Base-by-base conservation (phyloP, 2,329 filamentous ascomycete species). In the Didymella arachidicola region DNA sequence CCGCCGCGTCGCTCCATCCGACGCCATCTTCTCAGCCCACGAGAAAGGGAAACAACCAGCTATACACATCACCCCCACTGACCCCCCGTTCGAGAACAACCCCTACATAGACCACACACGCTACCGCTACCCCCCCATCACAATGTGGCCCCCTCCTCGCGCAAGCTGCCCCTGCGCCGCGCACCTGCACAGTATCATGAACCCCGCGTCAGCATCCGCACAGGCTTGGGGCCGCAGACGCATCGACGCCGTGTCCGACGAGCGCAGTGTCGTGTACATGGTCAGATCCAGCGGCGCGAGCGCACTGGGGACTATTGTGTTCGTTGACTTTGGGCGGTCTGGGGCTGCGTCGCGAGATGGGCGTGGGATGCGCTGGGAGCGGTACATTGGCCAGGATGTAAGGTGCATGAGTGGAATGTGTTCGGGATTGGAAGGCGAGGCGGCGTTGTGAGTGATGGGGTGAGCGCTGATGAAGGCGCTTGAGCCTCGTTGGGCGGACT, bases 1-100 rank as follows among this genome's bases (percentile, higher is more conserved):
- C 29, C 77, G 84, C 39, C 76, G 71, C 16, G 63, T 74, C 7
- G 74, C 74, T 25, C 72, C 78, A 10, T 61, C 16, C n/a, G 27
- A 18, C 19, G 12, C 3, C 7, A 3, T 16, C 11, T 6, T 18
- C 11, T 16, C 11, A 3, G 7, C 8, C 3, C 19, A 27, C 7
- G 22, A 38, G 7, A 29, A 39, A 6, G 16, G 26, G 12, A 44
- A 32, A 11, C 2, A 5, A 7, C n/a, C 19, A 26, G 18, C 16
- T 6, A 41, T 39, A 3, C 5, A 41, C 14, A 25, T 12, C n/a
- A 10, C 19, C 4, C 4, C n/a, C 4, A 18, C 6, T 12, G 41
- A 26, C 5, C 10, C 25, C 0, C n/a, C n/a, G 10, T n/a, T 7
- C 10, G 45, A 45, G 14, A 34, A 34, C n/a, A 43, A 54, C 1